phyloP scores from a whole-genome alignment of 768 basidiomycete genomes.

The Hirschioporus abietinus region DNA sequence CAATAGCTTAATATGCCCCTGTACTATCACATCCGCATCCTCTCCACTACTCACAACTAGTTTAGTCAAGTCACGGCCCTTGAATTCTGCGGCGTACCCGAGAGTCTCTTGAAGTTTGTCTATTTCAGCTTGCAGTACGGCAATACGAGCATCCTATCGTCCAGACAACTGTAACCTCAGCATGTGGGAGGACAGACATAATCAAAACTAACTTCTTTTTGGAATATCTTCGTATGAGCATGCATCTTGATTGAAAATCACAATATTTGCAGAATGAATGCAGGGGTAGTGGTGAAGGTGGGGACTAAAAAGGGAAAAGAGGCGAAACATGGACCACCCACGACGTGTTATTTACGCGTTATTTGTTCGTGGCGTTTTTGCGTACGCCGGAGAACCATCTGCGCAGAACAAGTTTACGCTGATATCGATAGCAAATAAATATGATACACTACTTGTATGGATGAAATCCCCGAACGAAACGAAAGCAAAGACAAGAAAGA shows the following conservation, averaged over 20 bases:
- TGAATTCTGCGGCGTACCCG: constrained; percentile 31
- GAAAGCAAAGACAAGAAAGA: background rate
- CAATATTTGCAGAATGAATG: background rate
- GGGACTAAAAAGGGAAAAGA: background rate
- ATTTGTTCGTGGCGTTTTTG: background rate
- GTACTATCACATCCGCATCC: constrained; percentile 55
- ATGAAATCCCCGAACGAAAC: background rate
- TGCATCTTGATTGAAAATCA: too few species aligned
- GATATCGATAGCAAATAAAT: background rate
- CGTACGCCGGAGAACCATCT: too few species aligned
- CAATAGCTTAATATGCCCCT: constrained; percentile 63
- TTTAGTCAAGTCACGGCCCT: background rate
- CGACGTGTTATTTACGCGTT: background rate
- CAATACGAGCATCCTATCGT: constrained; percentile 39
- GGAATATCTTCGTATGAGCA: too few species aligned
- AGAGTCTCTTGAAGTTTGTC: constrained; percentile 40
- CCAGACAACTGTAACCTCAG: too few species aligned
- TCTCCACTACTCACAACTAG: constrained; percentile 28
- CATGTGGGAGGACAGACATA: too few species aligned
- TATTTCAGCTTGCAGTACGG: constrained; percentile 39
- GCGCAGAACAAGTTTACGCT: background rate
- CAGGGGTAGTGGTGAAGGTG: background rate
- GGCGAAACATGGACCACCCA: background rate
- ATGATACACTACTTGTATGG: background rate
- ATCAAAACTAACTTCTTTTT: too few species aligned